A percentile compares a stretch with the other conserved stretches of the same genome.
These are phyloP conservation scores for Colletotrichum eremochloae DNA, from an alignment of 2,329 filamentous ascomycete species.

Conservation along the genomic window DNA sequence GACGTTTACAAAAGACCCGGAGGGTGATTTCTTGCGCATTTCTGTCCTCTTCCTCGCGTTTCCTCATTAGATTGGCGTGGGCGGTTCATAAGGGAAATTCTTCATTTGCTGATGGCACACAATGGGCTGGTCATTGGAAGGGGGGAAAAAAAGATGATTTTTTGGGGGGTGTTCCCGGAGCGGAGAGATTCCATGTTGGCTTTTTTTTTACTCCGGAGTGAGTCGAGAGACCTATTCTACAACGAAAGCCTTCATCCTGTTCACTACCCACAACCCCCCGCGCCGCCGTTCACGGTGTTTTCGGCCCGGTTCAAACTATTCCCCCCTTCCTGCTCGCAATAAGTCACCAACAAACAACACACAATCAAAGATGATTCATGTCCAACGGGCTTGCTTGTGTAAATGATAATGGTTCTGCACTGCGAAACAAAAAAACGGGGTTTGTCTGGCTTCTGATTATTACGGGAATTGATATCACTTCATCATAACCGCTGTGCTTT, in stretches of 20 bases:
- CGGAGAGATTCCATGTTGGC: slow-evolving; percentile 3
- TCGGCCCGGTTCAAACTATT: slow-evolving; percentile 20
- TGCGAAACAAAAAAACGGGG: slow-evolving; percentile 13
- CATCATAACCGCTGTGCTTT: not conserved
- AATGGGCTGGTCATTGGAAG: slow-evolving; percentile 50
- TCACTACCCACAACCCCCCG: slow-evolving; percentile 10
- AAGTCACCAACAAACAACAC: slow-evolving; percentile 38
- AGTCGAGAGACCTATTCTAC: slow-evolving; percentile 18
- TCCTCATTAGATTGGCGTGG: slow-evolving; percentile 67
- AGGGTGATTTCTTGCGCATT: slow-evolving; percentile 42
- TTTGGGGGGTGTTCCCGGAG: slow-evolving; percentile 35
- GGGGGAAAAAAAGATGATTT: slow-evolving; percentile 29
- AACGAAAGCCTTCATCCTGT: slow-evolving; percentile 15
- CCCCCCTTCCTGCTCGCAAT: slow-evolving; percentile 30
- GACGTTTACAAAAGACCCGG: slow-evolving; percentile 31
- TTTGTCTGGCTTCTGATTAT: slow-evolving; percentile 33
- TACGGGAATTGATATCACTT: slow-evolving; percentile 42
- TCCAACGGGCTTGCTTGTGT: slow-evolving; percentile 28
- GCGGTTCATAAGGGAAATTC: slow-evolving; percentile 64
- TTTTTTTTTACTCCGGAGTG: slow-evolving; percentile 5
- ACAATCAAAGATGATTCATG: slow-evolving; percentile 42
- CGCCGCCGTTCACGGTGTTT: slow-evolving; percentile 21
- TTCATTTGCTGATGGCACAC: slow-evolving; percentile 63
- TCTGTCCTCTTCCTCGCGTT: slow-evolving; percentile 63
- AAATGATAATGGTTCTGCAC: slow-evolving; percentile 19